A percentile compares a stretch with the other conserved stretches of the same genome.
Conservation (phyloP, 495 filamentous ascomycete genomes). For the Penicillium subrubescens region DNA sequence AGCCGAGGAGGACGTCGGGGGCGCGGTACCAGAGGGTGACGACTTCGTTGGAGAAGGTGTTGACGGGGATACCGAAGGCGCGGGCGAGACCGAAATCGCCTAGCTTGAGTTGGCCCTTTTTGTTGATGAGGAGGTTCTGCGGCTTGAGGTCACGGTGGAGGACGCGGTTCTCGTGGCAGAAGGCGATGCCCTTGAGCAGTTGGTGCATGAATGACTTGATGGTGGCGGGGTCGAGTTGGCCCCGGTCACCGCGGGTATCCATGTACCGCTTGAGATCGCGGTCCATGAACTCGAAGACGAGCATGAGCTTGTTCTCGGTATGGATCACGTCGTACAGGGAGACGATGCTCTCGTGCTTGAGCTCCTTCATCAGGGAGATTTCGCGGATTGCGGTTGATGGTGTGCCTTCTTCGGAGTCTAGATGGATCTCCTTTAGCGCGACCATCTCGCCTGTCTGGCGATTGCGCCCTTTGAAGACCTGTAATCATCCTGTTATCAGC, state of each 20-base stretch:
- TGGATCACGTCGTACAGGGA: slow-evolving; percentile 98
- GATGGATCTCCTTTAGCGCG: slow-evolving; percentile 97
- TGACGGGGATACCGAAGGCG: slow-evolving; percentile 95
- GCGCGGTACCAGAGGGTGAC: slow-evolving; percentile 97
- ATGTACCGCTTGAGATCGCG: slow-evolving; percentile 99
- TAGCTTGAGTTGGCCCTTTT: slow-evolving; percentile 87
- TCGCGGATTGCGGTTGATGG: slow-evolving; percentile 98
- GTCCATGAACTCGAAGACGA: slow-evolving; percentile 98
- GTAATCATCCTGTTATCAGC: slow-evolving; percentile 26
- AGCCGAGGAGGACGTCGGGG: slow-evolving; percentile 88
- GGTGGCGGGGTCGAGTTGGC: slow-evolving; percentile 76
- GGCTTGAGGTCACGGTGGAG: slow-evolving; percentile 96
- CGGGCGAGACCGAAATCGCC: slow-evolving; percentile 92
- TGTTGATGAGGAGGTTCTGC: slow-evolving; percentile 93
- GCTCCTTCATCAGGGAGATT: slow-evolving; percentile 98
- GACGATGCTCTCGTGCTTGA: slow-evolving; percentile 98
- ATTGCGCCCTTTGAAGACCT: slow-evolving; percentile 99
- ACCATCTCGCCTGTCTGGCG: slow-evolving; percentile 95
- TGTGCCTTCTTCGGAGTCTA: slow-evolving; percentile 97
- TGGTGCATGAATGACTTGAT: slow-evolving; percentile 99
- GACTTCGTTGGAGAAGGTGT: slow-evolving; percentile 97
- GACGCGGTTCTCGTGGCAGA: slow-evolving; percentile 95
- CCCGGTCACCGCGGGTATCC: slow-evolving; percentile 84
- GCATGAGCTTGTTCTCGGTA: slow-evolving; percentile 99
- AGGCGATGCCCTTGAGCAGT: slow-evolving; percentile 88